phyloP scores from a whole-genome alignment of 2,329 filamentous ascomycete species.

The Colletotrichum gloeosporioides region DNA sequence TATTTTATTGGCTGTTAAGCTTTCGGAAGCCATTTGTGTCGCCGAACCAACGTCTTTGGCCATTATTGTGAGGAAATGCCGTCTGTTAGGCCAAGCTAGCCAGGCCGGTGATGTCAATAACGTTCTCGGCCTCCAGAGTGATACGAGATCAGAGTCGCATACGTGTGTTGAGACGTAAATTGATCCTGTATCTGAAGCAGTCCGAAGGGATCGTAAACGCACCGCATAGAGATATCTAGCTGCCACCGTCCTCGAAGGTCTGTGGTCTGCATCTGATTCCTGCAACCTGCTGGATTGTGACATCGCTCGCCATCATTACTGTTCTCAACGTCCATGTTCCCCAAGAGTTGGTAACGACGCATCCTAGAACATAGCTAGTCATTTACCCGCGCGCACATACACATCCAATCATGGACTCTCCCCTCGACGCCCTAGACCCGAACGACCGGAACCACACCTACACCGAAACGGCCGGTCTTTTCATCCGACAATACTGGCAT shows the following conservation, averaged over 20 bases:
- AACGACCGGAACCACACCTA: neutral
- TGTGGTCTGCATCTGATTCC: neutral
- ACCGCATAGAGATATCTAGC: neutral
- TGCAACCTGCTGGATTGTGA: neutral
- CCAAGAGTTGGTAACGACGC: neutral
- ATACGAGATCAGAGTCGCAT: neutral
- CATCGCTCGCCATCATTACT: neutral
- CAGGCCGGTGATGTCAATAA: neutral
- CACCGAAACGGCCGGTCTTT: neutral
- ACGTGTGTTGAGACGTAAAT: neutral
- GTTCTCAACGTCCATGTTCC: neutral
- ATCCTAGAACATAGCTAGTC: neutral
- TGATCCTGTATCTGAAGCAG: neutral
- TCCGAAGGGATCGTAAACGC: neutral
- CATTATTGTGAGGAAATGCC: neutral
- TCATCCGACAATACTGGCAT: slow-evolving; percentile 43
- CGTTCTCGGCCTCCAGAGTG: neutral
- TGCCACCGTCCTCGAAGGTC: neutral
- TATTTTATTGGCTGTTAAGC: neutral
- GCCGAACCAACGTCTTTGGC: neutral
- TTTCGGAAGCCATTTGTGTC: neutral
- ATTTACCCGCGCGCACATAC: neutral
- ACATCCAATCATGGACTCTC: neutral
- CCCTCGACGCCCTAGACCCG: neutral
- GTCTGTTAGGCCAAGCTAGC: neutral